Evolutionary conservation across 2,329 filamentous ascomycete species (phyloP).

Genomic region (Neonectria hederae): DNA sequence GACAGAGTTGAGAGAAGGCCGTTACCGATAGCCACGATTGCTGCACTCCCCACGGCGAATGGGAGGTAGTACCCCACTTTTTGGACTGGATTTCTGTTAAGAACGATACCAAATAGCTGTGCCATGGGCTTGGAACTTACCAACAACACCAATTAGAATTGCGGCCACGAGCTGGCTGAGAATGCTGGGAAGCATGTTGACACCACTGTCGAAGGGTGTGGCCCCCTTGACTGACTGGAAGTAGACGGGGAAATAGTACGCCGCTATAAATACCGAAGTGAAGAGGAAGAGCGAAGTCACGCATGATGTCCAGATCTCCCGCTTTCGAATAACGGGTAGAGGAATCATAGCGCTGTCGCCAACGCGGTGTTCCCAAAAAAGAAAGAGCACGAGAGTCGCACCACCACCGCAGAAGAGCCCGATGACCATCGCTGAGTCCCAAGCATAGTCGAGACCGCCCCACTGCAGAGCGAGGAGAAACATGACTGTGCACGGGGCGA

Average conservation of each 20-base stretch:
- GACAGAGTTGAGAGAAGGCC: slow-evolving; percentile 55
- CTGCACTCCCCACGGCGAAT: slow-evolving; percentile 49
- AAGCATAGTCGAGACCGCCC: slow-evolving; percentile 58
- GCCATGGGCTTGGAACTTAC: slow-evolving; percentile 14
- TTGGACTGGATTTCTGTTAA: slow-evolving; percentile 30
- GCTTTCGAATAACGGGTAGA: slow-evolving; percentile 53
- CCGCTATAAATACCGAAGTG: slow-evolving; percentile 54
- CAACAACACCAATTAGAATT: slow-evolving; percentile 34
- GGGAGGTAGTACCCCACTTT: slow-evolving; percentile 56
- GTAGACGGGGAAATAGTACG: slow-evolving; percentile 62
- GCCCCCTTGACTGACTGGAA: slow-evolving; percentile 58
- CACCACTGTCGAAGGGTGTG: slow-evolving; percentile 42
- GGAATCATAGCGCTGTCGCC: slow-evolving; percentile 62
- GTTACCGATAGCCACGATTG: slow-evolving; percentile 46
- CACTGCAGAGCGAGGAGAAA: slow-evolving; percentile 63
- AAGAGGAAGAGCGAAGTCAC: slow-evolving; percentile 55
- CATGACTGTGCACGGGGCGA: slow-evolving; percentile 58
- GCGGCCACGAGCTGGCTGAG: slow-evolving; percentile 39
- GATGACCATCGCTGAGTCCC: slow-evolving; percentile 56
- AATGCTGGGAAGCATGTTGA: slow-evolving; percentile 43
- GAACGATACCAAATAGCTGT: background rate
- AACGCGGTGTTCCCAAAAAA: slow-evolving; percentile 54
- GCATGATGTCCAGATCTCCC: slow-evolving; percentile 55
- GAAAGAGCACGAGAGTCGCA: slow-evolving; percentile 53
- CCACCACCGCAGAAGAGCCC: slow-evolving; percentile 56